Base-by-base conservation (phyloP, 2,329 filamentous ascomycete genomes). In the Bipolaris oryzae region DNA sequence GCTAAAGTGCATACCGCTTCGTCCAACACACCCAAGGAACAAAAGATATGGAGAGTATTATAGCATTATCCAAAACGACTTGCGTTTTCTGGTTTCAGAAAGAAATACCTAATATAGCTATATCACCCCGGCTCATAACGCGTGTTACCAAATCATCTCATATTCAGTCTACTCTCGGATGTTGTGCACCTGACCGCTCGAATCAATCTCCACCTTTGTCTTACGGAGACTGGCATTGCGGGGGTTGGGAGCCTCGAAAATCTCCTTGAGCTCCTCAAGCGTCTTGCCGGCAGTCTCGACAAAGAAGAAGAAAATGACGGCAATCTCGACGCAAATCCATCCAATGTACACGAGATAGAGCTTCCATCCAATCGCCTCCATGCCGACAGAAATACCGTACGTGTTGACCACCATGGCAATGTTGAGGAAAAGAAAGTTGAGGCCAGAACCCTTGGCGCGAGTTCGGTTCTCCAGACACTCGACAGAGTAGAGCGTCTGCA, bases 391-490 rank as follows among this genome's bases (percentile, higher is more conserved):
- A 23, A 73, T 73, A 13, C 71, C 72, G 37, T 70, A 74, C 7
- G 70, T 73, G 48, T 73, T 74, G 39, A 73, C 70, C 7, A 73
- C 61, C 67, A 73, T 70, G 44, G 71, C 70, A 15, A 74, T 60
- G 57, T 73, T 74, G 38, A 73, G 57, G 62, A 73, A 73, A 11
- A 74, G 54, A 55, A 71, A 73, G 51, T 73, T 73, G n/a, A 69
- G 55, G 21, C 71, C 71, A 15, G 69, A 71, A 1, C 72, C 72
- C 53, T 78, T 78, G 13, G 74, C 76, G 38, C 76, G 69, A 5
- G 73, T 77, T 31, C 72, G 66, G 66, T 76, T 77, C 53, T 76
- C 73, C 7, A 78, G 67, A 53, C 70, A 74, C 31, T 78, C 76
- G 16, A 76, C 75, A 4, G 74, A 64, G 54, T 78, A 78, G 7